Evolutionary conservation across 176 grass and related monocot genomes (phyloP), one percentile per base, ranked within the genome.

Genomic region (Alopecurus myosuroides): DNA sequence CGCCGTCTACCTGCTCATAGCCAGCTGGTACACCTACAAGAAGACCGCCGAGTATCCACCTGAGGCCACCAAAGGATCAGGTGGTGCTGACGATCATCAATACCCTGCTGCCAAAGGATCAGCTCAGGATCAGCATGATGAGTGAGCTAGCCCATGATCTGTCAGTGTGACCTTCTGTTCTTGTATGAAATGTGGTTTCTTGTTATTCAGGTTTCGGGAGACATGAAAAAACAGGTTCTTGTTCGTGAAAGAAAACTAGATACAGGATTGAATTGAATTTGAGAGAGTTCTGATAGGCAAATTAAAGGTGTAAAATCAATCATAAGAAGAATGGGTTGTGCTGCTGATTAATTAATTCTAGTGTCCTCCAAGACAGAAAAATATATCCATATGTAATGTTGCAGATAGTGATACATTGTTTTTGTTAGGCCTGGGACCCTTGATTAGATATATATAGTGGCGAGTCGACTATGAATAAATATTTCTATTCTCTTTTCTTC

Each of bases 1-100:
- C 60, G 19, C 25, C 20, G 74, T 84, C 25, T 97, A 97, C 85
- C 87, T 97, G 12, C 61, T 87, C 52, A 91, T 97, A 15, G 81
- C 94, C 1, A 74, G 61, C 25, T 91, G 94, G 94, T 97, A 94
- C 70, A 89, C 85, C 23, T 97, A 97, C 83, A 97, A 97, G 89
- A 97, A 93, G 89, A 94, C 94, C 29, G 81, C 73, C 10, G 89
- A 91, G 22, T 11, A 58, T 25, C 5, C 68, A 2, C 52, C 52
- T 23, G 52, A 55, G 2, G 51, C 51, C 20, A 8, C 3, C 52
- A 55, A 55, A 55, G 22, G 2, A 55, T 11, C 52, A 3, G 18
- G 1, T 1, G 12, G 12, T 46, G 46, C 14, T 49, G 46, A 3
- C 1, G 15, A 49, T 17, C 3, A 35, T 35, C 46, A 49, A 0